Conservation (phyloP, 305 asterid genomes). For the Fraxinus paxiana region DNA sequence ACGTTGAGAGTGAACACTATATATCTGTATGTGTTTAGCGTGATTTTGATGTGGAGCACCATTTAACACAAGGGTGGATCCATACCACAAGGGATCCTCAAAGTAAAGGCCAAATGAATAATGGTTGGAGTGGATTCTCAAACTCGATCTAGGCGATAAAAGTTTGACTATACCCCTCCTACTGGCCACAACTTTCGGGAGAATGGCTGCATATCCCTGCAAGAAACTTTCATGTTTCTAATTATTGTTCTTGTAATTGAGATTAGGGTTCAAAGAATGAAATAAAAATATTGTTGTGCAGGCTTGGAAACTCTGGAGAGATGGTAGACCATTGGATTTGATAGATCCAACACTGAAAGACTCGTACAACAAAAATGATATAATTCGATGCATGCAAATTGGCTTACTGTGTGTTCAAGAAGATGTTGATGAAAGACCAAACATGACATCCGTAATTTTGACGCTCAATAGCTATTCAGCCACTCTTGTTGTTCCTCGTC, state of each 20-base stretch:
- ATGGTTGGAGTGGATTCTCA: background rate
- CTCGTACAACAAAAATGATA: background rate
- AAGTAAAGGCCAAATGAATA: background rate
- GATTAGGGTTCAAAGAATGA: too few species aligned
- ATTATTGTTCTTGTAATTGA: too few species aligned
- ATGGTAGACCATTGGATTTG: background rate
- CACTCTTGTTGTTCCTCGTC: too few species aligned
- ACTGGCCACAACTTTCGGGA: background rate
- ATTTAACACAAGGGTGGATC: background rate
- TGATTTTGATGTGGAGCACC: background rate
- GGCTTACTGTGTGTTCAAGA: too few species aligned
- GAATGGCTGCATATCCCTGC: background rate
- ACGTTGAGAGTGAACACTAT: background rate
- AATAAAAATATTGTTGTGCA: background rate
- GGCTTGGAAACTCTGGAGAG: constrained; percentile 23
- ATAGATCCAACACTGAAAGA: background rate
- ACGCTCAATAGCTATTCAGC: too few species aligned
- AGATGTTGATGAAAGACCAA: too few species aligned
- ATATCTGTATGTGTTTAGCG: background rate
- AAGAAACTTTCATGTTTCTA: background rate
- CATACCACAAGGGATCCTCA: background rate
- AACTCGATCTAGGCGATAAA: background rate
- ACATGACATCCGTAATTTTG: too few species aligned
- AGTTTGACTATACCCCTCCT: background rate
- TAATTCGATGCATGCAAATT: background rate